phyloP scores from a whole-genome alignment of 768 basidiomycete genomes.

The Russula sp. region DNA sequence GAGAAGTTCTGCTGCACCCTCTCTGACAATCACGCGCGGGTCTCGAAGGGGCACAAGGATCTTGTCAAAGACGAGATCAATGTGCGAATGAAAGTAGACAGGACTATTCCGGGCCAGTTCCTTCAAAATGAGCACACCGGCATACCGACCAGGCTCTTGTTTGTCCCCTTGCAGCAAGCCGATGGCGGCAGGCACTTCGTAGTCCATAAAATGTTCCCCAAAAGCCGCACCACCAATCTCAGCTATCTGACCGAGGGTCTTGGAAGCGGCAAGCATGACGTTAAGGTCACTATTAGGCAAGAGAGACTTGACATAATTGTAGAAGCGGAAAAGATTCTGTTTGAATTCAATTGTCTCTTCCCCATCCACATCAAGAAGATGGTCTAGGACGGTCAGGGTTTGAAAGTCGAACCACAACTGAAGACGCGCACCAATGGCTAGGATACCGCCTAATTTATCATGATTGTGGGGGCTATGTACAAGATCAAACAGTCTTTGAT shows the following conservation, averaged over 20 bases:
- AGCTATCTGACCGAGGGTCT: conserved; percentile 82
- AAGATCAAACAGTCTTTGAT: conserved; percentile 69
- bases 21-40: conserved; percentile 80
- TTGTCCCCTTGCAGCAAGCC: conserved; percentile 69
- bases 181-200: conserved; percentile 79
- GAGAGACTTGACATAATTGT: conserved; percentile 90
- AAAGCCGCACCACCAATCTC: conserved; percentile 76
- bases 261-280: conserved; percentile 92
- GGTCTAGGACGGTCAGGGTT: conserved; percentile 39
- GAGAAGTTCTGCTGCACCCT: conserved; percentile 90
- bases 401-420: background rate
- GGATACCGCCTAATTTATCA: conserved; percentile 80
- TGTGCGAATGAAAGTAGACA: conserved; percentile 80
- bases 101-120: conserved; percentile 89
- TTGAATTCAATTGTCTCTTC: conserved; percentile 80
- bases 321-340: conserved; percentile 75
- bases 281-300: conserved; percentile 85
- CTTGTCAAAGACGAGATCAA: conserved; percentile 83
- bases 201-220: conserved; percentile 85
- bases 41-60: conserved; percentile 89
- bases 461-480: conserved; percentile 71
- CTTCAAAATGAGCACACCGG: conserved; percentile 89
- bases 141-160: conserved; percentile 79
- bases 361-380: conserved; percentile 66
- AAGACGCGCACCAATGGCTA: conserved; percentile 67